A percentile compares a stretch with the other conserved stretches of the same genome.
These are phyloP conservation scores for Theileria equi DNA, from an alignment of 169 alveolate species.

Conservation along the genomic window DNA sequence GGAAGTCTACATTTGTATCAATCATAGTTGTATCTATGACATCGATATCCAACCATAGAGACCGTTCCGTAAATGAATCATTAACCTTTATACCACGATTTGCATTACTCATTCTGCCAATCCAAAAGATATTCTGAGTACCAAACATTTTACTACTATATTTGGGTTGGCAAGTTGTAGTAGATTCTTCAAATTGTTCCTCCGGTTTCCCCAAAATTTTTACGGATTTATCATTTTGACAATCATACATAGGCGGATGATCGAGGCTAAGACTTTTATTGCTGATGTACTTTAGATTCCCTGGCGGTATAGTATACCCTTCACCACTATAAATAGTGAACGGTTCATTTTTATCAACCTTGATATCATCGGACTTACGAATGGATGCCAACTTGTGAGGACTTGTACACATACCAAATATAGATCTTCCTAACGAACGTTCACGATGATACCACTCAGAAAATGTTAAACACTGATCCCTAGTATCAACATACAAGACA, in stretches of 20 bases:
- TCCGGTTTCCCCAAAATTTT: no score
- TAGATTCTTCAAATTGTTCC: neutral
- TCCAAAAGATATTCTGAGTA: conserved; percentile 5
- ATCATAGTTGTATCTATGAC: conserved; percentile 86
- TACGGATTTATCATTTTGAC: neutral
- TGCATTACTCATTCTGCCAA: neutral
- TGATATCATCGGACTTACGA: no score
- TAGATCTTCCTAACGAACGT: conserved; percentile 67
- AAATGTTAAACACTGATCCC: conserved; percentile 73
- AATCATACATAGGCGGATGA: neutral
- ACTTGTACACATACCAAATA: conserved; percentile 65
- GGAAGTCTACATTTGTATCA: conserved; percentile 81
- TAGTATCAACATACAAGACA: conserved; percentile 82
- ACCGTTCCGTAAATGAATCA: conserved; percentile 40
- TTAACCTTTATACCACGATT: neutral
- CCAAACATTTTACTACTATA: neutral
- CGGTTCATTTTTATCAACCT: neutral
- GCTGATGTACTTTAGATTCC: neutral
- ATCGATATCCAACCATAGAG: conserved; percentile 84
- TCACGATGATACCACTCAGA: conserved; percentile 73
- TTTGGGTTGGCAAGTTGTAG: neutral
- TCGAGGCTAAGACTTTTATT: neutral
- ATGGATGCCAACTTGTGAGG: conserved; percentile 4
- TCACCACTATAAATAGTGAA: conserved; percentile 1
- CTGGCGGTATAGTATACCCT: neutral